Evolutionary conservation across 805 yeast species (phyloP).

Genomic region (Candida oleophila): DNA sequence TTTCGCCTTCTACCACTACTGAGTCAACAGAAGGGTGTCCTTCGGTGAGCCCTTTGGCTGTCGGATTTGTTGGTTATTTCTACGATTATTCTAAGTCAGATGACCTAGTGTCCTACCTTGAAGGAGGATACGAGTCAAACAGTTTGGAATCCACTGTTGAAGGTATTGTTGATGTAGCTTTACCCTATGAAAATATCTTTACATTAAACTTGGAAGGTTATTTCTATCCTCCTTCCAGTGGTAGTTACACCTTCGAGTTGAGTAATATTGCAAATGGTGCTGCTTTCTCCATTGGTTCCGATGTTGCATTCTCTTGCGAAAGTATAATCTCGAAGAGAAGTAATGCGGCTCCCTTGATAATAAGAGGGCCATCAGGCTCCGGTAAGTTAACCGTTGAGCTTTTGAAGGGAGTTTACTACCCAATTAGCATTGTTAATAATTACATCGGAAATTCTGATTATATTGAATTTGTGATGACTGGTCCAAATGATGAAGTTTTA

Average conservation of each 20-base stretch:
- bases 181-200: not conserved
- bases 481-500: slow-evolving; percentile 1
- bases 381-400: slow-evolving; percentile 1
- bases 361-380: not conserved
- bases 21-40: slow-evolving; percentile 1
- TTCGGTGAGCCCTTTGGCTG: slow-evolving; percentile 6
- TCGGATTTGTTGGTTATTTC: not conserved
- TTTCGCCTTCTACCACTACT: not conserved
- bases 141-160: not conserved
- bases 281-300: slow-evolving; percentile 25
- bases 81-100: slow-evolving; percentile 4
- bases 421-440: slow-evolving; percentile 13
- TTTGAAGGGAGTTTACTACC: slow-evolving; percentile 13
- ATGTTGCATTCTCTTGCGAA: slow-evolving; percentile 7
- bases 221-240: slow-evolving; percentile 19
- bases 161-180: not conserved
- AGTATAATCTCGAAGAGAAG: not conserved
- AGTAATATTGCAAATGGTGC: slow-evolving; percentile 25
- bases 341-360: not conserved
- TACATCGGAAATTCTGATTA: slow-evolving; percentile 1
- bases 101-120: not conserved
- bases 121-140: not conserved
- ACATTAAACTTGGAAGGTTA: slow-evolving; percentile 18
- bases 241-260: slow-evolving; percentile 23
- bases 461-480: slow-evolving; percentile 3